These are phyloP conservation scores for Hysterangium stoloniferum DNA, from an alignment of 768 basidiomycete species.

Conservation along the genomic window DNA sequence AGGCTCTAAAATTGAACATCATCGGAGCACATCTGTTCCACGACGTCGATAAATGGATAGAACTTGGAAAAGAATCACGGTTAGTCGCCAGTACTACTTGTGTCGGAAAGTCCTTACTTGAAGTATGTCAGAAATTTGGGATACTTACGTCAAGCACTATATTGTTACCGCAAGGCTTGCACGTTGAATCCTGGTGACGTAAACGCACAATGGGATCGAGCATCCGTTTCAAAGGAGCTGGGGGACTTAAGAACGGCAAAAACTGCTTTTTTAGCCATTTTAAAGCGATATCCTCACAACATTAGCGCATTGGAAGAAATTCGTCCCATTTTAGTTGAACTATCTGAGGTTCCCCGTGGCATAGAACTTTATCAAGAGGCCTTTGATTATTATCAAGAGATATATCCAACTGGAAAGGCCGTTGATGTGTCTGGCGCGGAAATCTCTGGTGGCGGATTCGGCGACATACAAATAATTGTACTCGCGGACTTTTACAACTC, in stretches of 20 bases:
- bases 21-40: conserved; percentile 85
- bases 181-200: conserved; percentile 74
- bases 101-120: neutral
- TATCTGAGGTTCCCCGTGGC: conserved; percentile 58
- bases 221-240: conserved; percentile 68
- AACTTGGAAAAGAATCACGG: conserved; percentile 70
- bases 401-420: conserved; percentile 40
- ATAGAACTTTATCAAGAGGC: conserved; percentile 64
- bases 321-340: conserved; percentile 66
- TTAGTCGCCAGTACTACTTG: conserved; percentile 29
- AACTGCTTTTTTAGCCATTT: conserved; percentile 54
- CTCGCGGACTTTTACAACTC: conserved; percentile 80
- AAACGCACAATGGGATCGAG: conserved; percentile 85
- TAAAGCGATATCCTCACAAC: conserved; percentile 74
- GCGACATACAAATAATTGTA: conserved; percentile 64
- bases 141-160: conserved; percentile 78
- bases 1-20: conserved; percentile 74
- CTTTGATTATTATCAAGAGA: conserved; percentile 54
- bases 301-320: conserved; percentile 72
- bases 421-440: conserved; percentile 19
- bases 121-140: conserved; percentile 53
- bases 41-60: conserved; percentile 83
- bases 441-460: conserved; percentile 35
- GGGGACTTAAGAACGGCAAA: conserved; percentile 62
- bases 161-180: conserved; percentile 83